Base-by-base conservation (phyloP, 163 green algal species). In the Prototheca cutis region DNA sequence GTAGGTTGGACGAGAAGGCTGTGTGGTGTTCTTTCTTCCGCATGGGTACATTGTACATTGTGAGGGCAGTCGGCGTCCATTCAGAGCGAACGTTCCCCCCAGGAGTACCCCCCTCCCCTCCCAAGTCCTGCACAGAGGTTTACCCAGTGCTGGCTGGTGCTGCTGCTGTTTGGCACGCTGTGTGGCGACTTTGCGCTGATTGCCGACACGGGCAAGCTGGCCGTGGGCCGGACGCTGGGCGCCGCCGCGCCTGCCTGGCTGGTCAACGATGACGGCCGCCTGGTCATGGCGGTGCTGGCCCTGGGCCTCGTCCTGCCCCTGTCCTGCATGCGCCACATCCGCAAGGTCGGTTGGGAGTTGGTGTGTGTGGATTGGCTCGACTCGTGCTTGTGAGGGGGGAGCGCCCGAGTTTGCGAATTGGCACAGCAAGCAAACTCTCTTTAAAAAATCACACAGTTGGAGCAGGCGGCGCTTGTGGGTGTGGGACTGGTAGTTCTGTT, bases 151-250 rank as follows among this genome's bases (percentile, higher is more conserved):
- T 77, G 57, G 24, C 66, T 93, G 4, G 65, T 93, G 24, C 61
- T 88, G 42, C 71, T 94, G 62, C 71, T 94, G 45, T 90, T 82
- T 52, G 85, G 85, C 21, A 94, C 80, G 3, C 65, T 91, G 19
- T 79, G 77, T 6, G 84, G 84, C 3, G 84, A 87, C 48, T 76
- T 87, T 55, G 80, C 78, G 23, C 77, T 94, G 56, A 66, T 94
- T 31, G 74, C 75, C 4, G 85, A 94, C 59, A 75, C 51, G 8
- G 71, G 63, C 3, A 28, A 27, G 4, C 58, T 65, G 4, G 53
- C 63, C 2, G 33, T 45, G 4, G 21, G 10, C 8, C 34, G 25
- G 34, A 28, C 63, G 3, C 48, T 56, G 47, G 55, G 51, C 0
- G 47, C 23, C 13, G 52, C 34, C n/a, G n/a, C 58, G 1, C 62